Percentiles rank a stretch among this genome's conserved stretches.
phyloP scores from a whole-genome alignment of 768 basidiomycete species.

The Paxillus rubicundulus region DNA sequence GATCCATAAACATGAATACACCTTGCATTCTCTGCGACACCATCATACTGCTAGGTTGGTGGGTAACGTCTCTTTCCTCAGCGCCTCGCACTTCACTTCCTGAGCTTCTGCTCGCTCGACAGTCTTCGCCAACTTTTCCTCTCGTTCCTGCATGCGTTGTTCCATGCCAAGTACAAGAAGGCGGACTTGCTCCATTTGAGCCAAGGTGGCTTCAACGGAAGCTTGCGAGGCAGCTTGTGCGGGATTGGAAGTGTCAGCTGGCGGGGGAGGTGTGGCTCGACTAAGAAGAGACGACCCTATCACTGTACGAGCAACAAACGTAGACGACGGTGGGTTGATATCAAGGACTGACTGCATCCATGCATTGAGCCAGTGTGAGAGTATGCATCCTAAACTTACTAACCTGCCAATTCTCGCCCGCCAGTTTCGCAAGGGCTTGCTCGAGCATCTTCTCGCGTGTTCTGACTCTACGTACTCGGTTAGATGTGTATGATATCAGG shows the following conservation, averaged over 20 bases:
- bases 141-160: conserved; percentile 60
- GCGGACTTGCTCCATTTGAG: conserved; percentile 68
- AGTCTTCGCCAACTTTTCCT: conserved; percentile 58
- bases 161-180: conserved; percentile 74
- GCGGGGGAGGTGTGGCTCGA: conserved; percentile 15
- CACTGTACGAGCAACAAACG: conserved; percentile 25
- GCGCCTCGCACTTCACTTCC: conserved; percentile 49
- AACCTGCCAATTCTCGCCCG: conserved; percentile 84
- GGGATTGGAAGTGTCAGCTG: conserved; percentile 16
- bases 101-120: conserved; percentile 62
- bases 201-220: conserved; percentile 42
- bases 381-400: conserved; percentile 8
- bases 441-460: conserved; percentile 77
- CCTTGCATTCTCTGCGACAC: not conserved
- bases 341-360: conserved; percentile 32
- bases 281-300: conserved; percentile 29
- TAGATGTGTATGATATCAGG: not conserved
- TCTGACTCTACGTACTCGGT: conserved; percentile 43
- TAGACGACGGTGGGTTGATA: conserved; percentile 33
- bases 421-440: conserved; percentile 63
- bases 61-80: conserved; percentile 40
- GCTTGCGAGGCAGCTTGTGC: conserved; percentile 19
- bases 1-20: conserved; percentile 13
- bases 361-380: not conserved
- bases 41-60: conserved; percentile 17